Evolutionary conservation across 106 monocot species (phyloP), one percentile per base, ranked within the genome.

Genomic region (Phalaenopsis equestris): DNA sequence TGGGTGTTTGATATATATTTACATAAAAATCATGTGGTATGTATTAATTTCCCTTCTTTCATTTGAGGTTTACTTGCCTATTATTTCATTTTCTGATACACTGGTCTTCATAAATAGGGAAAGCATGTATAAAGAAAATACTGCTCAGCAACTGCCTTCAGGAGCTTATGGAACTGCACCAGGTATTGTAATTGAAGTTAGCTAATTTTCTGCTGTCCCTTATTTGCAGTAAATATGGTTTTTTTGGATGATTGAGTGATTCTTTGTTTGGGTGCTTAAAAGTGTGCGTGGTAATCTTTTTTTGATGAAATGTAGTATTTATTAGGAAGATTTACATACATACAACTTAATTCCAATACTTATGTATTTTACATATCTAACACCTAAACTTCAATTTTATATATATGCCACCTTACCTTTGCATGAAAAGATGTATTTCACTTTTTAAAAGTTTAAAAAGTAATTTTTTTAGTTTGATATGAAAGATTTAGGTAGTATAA

Each of bases 101-200:
- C 1, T 24, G 76, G 4, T 76, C 49, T 49, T 76, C 21, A 47
- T 56, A 80, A 37, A 67, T 75, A 98, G 98, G 98, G 48, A 98
- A 98, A 78, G 98, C 94, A 80, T 94, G 94, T 89, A 98, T 98
- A 85, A 98, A 98, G 88, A 98, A 98, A 80, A 87, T 98, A 23
- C 80, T 98, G 76, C 94, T 98, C 30, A 98, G 98, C 84, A 98
- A 94, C 75, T 98, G 98, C 83, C 92, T 98, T 46, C 98, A 98
- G 84, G 98, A 98, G 82, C 92, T 98, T 82, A 98, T 98, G 98
- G 98, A 98, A 86, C 86, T 98, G n/a, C 98, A 98, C 87, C 96
- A 97, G 96, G 96, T 93, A 87, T 24, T 43, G 24, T 57, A 72
- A 83, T 77, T 47, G 47, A 47, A 58, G 41, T 2, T 6, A 42